Base-by-base conservation (phyloP, 2,329 filamentous ascomycete genomes). In the Trichophyton rubrum region DNA sequence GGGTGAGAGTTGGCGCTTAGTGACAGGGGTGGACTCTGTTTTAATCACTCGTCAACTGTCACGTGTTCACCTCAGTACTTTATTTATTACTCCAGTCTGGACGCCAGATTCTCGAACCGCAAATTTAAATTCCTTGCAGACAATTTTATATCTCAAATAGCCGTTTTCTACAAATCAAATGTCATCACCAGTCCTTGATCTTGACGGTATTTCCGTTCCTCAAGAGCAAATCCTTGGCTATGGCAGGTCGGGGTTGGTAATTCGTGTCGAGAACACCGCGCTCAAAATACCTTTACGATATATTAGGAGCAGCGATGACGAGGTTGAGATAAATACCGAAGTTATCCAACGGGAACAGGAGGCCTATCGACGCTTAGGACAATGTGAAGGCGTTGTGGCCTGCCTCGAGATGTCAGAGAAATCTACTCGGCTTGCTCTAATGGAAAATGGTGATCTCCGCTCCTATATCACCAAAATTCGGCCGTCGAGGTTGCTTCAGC, bases 391-490 rank as follows among this genome's bases (percentile, higher is more conserved):
- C 27, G 43, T 64, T 43, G 62, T 64, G 13, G 55, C 24, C 13
- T 55, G 22, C 30, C 24, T 55, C 24, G 17, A 55, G 8, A 13
- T 27, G 8, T 55, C 51, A 17, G 40, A 45, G 5, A 58, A 20
- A 57, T 33, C 61, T 15, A 62, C 38, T 27, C 58, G 47, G 7
- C 59, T 68, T 27, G 64, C 63, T 22, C 27, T 65, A 5, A 68
- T 69, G 66, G 61, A 61, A 43, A 67, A 70, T 62, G 67, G 68
- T 13, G 66, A 24, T 24, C 22, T 69, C 47, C 67, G 65, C 2
- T 30, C 63, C 8, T 68, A 68, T 47, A 58, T 69, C 5, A n/a
- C 45, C 43, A 60, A 49, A 38, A 62, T 64, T 43, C 41, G 56
- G 15, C 67, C 65, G 3, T 58, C 65, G 38, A 62, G 55, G n/a